A percentile compares a stretch with the other conserved stretches of the same genome.
Evolutionary conservation across 805 yeast genomes (phyloP).

Genomic region (Candida pini): DNA sequence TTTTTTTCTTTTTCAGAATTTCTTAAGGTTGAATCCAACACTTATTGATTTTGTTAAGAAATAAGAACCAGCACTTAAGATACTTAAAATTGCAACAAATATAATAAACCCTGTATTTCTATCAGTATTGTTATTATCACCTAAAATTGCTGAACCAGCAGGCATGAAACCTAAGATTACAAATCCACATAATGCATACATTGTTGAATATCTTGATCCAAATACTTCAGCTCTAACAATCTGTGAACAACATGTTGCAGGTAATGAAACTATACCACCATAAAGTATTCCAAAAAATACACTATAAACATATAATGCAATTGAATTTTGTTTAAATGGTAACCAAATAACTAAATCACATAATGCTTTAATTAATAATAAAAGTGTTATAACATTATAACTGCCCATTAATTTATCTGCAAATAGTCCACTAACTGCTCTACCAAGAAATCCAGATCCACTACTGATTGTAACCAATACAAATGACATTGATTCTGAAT

Average conservation of each 20-base stretch:
- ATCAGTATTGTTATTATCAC: conserved; percentile 3
- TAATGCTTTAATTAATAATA: conserved; percentile 30
- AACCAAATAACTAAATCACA: conserved; percentile 50
- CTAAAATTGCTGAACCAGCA: conserved; percentile 22
- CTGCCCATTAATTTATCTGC: conserved; percentile 36
- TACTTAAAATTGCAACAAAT: conserved; percentile 5
- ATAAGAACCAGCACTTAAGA: neutral
- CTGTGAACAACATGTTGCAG: conserved; percentile 56
- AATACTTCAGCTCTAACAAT: conserved; percentile 52
- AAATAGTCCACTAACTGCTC: conserved; percentile 22
- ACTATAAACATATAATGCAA: conserved; percentile 43
- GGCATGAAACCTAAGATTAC: conserved; percentile 38
- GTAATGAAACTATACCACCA: conserved; percentile 53
- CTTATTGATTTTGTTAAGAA: neutral
- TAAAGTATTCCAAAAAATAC: conserved; percentile 48
- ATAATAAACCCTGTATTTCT: conserved; percentile 12
- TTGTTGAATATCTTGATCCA: conserved; percentile 60
- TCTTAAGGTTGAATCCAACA: neutral
- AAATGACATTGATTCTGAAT: conserved; percentile 35
- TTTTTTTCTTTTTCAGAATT: neutral
- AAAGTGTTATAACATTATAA: conserved; percentile 40
- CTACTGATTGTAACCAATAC: conserved; percentile 40
- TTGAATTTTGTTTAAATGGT: conserved; percentile 44
- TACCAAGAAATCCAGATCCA: conserved; percentile 34
- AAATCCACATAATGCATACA: conserved; percentile 38